Base-by-base conservation (phyloP, 139 green algal species). In the Marvania coccoides region DNA sequence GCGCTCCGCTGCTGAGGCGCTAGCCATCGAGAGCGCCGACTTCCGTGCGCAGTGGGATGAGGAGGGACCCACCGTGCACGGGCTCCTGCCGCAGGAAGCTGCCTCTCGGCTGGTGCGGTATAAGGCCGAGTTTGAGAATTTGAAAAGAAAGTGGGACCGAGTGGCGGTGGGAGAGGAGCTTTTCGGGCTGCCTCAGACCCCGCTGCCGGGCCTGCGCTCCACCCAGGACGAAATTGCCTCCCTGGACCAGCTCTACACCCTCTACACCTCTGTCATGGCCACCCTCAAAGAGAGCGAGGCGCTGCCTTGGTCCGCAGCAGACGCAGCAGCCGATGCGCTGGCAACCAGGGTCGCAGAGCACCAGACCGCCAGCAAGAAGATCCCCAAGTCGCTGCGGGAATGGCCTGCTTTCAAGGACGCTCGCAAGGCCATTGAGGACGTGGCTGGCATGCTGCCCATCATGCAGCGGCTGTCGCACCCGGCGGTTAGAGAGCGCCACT, bases 141-240 rank as follows among this genome's bases (percentile, higher is more conserved):
- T 12, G 9, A 95, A 95, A 81, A 83, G 83, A 72, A 96, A 95
- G 79, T 96, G 90, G 91, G 84, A 91, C 67, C 90, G 85, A 78
- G 95, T 92, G 75, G 75, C 45, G 30, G 78, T 48, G 31, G 91
- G 91, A 10, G 89, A 97, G 77, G 87, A 94, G 78, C 82, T 97
- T 39, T 97, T 97, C 79, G 91, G 91, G 10, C 80, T 96, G 47
- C 74, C 78, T 8, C 80, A 95, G 8, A 96, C 91, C 5, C 70
- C 82, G 63, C 95, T 94, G 68, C 84, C 87, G 3, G 91, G 93
- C 74, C 83, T 97, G 61, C 85, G 93, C 76, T 75, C 87, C 65
- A 96, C 85, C 1, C 81, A 96, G 75, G 86, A 91, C 67, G 87
- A 97, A 76, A 79, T 94, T 23, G 24, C 24, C 29, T 87, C 87